phyloP scores from a whole-genome alignment of 208 protist genomes.

The Trypanosoma grayi region DNA sequence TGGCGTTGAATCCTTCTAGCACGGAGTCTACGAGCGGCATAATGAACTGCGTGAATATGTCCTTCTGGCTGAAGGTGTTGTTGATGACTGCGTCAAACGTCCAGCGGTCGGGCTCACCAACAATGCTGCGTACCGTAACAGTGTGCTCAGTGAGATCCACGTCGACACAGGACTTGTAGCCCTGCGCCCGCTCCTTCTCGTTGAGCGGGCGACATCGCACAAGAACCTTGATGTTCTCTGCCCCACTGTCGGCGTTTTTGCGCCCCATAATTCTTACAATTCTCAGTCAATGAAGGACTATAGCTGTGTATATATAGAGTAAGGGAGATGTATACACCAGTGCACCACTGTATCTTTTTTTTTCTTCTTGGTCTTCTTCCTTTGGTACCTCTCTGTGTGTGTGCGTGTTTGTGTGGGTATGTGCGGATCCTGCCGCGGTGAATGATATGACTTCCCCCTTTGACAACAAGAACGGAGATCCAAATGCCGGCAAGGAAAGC shows the following conservation, averaged over 20 bases:
- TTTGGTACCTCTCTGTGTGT: too few species aligned
- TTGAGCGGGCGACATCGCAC: slow-evolving; percentile 84
- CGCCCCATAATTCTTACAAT: slow-evolving; percentile 50
- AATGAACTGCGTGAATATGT: slow-evolving; percentile 89
- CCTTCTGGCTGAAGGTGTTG: slow-evolving; percentile 83
- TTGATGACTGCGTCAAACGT: slow-evolving; percentile 91
- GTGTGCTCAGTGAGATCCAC: slow-evolving; percentile 70
- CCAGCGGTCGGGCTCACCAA: slow-evolving; percentile 72
- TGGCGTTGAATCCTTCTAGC: slow-evolving; percentile 90
- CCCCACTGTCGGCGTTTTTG: slow-evolving; percentile 40
- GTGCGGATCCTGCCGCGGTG: too few species aligned
- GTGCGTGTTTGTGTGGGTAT: too few species aligned
- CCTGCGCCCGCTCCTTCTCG: slow-evolving; percentile 69
- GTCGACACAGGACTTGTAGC: slow-evolving; percentile 77
- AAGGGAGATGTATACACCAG: too few species aligned
- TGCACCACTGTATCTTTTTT: background rate
- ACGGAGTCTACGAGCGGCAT: slow-evolving; percentile 84
- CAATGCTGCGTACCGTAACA: slow-evolving; percentile 55
- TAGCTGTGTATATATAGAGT: too few species aligned
- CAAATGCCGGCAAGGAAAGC: too few species aligned
- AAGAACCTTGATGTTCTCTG: slow-evolving; percentile 90
- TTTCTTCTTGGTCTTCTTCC: too few species aligned
- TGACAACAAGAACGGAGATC: too few species aligned
- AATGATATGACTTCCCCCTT: too few species aligned
- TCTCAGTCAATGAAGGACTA: too few species aligned